Conservation (phyloP, 768 basidiomycete genomes). For the Podaxis pistillaris region DNA sequence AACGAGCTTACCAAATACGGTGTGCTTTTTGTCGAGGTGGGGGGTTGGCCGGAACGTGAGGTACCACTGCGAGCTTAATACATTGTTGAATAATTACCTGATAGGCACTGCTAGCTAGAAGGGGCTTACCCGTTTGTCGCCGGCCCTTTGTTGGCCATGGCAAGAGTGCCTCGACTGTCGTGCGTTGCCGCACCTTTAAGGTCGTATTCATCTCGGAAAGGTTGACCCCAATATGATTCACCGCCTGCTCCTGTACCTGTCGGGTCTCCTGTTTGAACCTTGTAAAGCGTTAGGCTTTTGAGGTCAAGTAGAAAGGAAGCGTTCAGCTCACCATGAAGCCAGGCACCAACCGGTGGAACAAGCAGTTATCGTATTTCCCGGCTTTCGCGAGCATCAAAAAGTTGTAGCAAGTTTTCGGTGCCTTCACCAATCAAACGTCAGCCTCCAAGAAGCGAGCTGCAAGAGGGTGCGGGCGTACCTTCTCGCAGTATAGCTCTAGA, state of each 20-base stretch:
- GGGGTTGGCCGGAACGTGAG: conserved; percentile 82
- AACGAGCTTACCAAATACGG: conserved; percentile 95
- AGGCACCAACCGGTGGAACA: conserved; percentile 92
- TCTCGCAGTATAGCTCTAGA: conserved; percentile 85
- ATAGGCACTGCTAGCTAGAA: background rate
- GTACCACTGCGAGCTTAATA: conserved; percentile 84
- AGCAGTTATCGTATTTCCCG: conserved; percentile 86
- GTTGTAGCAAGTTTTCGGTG: conserved; percentile 98
- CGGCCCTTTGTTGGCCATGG: conserved; percentile 96
- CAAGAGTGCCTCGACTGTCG: conserved; percentile 78
- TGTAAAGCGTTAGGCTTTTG: conserved; percentile 4
- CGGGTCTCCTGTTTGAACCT: conserved; percentile 99
- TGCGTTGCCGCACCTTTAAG: conserved; percentile 86
- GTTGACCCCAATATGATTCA: conserved; percentile 90
- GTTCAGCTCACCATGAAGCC: conserved; percentile 79
- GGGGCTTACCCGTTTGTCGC: conserved; percentile 75
- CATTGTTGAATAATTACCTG: background rate
- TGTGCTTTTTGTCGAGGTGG: conserved; percentile 90
- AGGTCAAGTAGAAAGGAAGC: background rate
- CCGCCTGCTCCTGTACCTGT: conserved; percentile 95
- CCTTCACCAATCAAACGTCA: conserved; percentile 40
- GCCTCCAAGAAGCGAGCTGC: background rate
- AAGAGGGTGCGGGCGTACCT: conserved; percentile 41
- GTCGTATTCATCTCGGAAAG: conserved; percentile 94
- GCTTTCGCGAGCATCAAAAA: conserved; percentile 90